phyloP scores from a whole-genome alignment of 352 stramenopile species.

The Phytophthora cryptogea region DNA sequence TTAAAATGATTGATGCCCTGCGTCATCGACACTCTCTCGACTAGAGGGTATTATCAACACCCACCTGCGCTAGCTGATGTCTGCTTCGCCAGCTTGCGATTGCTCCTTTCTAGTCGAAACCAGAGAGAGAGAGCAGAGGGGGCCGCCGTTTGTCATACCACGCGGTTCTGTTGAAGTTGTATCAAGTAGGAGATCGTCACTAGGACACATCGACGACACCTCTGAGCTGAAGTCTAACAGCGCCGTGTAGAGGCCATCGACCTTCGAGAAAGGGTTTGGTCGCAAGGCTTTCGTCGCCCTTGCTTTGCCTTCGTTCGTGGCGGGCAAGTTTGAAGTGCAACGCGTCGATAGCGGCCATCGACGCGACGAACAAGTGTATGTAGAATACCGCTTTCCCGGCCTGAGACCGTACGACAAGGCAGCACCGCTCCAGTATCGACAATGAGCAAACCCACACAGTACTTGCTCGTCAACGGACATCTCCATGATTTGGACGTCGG shows the following conservation, averaged over 20 bases:
- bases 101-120: not conserved
- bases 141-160: not conserved
- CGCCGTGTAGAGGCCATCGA: not conserved
- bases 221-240: not conserved
- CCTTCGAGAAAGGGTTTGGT: too few relatives aligned
- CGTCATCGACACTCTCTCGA: too few relatives aligned
- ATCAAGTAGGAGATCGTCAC: not conserved
- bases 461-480: not conserved
- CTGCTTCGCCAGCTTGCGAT: not conserved
- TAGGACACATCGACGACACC: too few relatives aligned
- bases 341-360: not conserved
- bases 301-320: not conserved
- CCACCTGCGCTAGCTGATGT: too few relatives aligned
- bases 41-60: too few relatives aligned
- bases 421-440: not conserved
- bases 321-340: not conserved
- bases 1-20: not conserved
- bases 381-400: conserved; percentile 8
- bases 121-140: not conserved
- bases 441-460: not conserved
- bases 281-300: not conserved
- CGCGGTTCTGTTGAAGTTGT: not conserved
- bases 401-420: conserved; percentile 11
- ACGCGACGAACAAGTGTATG: conserved; percentile 3
- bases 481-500: not conserved